These are phyloP conservation scores for Nicotiana knightiana DNA, from an alignment of 257 asterid genomes.

Conservation along the genomic window DNA sequence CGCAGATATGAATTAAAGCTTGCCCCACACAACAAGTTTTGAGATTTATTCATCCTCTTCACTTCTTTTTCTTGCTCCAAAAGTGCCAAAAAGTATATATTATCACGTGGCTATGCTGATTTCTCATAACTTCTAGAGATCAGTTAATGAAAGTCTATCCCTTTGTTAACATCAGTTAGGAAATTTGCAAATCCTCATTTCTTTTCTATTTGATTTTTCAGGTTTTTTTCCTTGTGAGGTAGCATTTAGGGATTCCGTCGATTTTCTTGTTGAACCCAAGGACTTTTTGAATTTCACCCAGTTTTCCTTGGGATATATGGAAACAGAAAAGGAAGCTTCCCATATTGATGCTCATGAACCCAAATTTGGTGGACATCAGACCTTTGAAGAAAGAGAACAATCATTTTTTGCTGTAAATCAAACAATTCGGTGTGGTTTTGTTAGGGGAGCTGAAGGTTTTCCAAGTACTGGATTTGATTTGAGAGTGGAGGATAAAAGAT, in stretches of 20 bases:
- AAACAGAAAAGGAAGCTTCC: constrained; percentile 44
- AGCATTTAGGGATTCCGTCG: constrained; percentile 53
- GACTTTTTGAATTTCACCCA: constrained; percentile 48
- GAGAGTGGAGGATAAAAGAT: constrained; percentile 53
- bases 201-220: constrained; percentile 25
- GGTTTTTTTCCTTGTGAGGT: constrained; percentile 79
- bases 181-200: neutral
- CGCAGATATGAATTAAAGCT: neutral
- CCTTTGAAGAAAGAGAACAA: constrained; percentile 61
- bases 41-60: neutral
- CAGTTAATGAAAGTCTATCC: neutral
- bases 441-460: constrained; percentile 44
- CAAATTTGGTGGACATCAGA: constrained; percentile 87
- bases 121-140: neutral
- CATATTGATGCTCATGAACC: constrained; percentile 29
- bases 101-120: neutral
- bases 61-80: neutral
- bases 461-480: constrained; percentile 79
- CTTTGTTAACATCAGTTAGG: neutral
- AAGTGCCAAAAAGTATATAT: neutral
- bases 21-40: neutral
- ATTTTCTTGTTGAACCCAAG: constrained; percentile 65
- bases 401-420: constrained; percentile 66
- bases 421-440: constrained; percentile 88
- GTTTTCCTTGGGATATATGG: constrained; percentile 64